phyloP scores from a whole-genome alignment of 2,329 filamentous ascomycete genomes.

The Sordariomycetes sp. region DNA sequence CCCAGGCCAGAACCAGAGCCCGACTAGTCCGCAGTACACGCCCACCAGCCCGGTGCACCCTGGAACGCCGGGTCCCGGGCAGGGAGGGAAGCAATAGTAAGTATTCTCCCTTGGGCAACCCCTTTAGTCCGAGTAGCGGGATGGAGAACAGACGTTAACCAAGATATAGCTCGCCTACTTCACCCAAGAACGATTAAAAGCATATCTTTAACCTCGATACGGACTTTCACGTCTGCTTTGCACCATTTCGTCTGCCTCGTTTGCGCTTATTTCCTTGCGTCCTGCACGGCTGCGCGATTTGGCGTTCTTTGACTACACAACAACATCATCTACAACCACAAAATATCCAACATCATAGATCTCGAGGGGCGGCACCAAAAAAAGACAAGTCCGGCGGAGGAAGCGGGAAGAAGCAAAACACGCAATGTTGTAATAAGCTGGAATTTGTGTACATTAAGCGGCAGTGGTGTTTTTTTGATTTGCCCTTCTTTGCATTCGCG shows the following conservation, averaged over 20 bases:
- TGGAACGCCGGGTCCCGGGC: slow-evolving; percentile 33
- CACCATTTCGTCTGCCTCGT: neutral
- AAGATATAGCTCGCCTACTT: slow-evolving; percentile 30
- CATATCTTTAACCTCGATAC: neutral
- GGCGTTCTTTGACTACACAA: no score
- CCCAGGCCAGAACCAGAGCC: slow-evolving; percentile 48
- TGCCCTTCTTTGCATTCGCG: no score
- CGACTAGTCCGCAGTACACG: slow-evolving; percentile 60
- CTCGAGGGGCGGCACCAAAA: no score
- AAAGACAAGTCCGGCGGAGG: no score
- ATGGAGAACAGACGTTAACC: neutral
- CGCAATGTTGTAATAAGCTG: no score
- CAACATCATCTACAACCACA: no score
- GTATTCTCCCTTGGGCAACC: slow-evolving; percentile 7
- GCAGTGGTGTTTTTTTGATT: no score
- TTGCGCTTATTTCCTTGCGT: neutral
- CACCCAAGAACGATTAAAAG: slow-evolving; percentile 29
- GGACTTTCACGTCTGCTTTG: neutral
- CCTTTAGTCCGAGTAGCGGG: no score
- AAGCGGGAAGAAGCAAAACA: no score
- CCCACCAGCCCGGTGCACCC: slow-evolving; percentile 43
- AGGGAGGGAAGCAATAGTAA: slow-evolving; percentile 32
- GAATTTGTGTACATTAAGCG: no score
- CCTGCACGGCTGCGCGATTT: no score
- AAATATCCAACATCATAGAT: no score